These are phyloP conservation scores for Adenanthera pavonina DNA, from an alignment of 306 rosid genomes.

Conservation along the genomic window DNA sequence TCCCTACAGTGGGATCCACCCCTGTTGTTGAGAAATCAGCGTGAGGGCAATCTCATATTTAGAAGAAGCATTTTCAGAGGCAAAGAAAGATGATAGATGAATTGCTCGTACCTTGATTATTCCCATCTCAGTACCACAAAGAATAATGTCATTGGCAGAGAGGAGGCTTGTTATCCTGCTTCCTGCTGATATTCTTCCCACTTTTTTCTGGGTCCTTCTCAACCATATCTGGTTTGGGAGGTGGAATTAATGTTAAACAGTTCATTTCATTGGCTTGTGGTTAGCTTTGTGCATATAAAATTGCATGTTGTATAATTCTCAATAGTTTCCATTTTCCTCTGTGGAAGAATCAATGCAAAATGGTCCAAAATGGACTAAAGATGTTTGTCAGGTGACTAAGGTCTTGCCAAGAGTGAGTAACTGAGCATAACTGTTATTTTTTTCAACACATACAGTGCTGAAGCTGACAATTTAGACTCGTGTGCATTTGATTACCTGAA, in stretches of 20 bases:
- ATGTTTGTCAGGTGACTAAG: not conserved
- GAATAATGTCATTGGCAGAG: conserved; percentile 72
- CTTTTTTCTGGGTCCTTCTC: conserved; percentile 63
- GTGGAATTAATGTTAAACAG: conserved; percentile 37
- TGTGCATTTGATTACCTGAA: conserved; percentile 60
- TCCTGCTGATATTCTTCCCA: conserved; percentile 87
- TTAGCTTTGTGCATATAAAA: conserved; percentile 4
- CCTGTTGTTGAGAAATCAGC: conserved; percentile 55
- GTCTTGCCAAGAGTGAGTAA: not conserved
- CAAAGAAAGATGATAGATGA: not conserved
- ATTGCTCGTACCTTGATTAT: conserved; percentile 62
- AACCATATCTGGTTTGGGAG: conserved; percentile 69
- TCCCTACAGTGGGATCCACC: conserved; percentile 81
- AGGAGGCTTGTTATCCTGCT: conserved; percentile 74
- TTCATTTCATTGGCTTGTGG: conserved; percentile 14
- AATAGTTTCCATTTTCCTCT: not conserved
- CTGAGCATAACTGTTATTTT: not conserved
- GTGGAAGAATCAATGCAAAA: conserved; percentile 5
- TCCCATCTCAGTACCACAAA: conserved; percentile 80
- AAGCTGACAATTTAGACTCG: conserved; percentile 21
- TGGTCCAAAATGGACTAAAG: not conserved
- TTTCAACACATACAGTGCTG: not conserved
- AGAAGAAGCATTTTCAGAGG: not conserved
- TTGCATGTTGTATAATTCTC: not conserved
- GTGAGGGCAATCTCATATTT: conserved; percentile 8